phyloP scores from a whole-genome alignment of 257 asterid species.

The Verbascum thapsus region DNA sequence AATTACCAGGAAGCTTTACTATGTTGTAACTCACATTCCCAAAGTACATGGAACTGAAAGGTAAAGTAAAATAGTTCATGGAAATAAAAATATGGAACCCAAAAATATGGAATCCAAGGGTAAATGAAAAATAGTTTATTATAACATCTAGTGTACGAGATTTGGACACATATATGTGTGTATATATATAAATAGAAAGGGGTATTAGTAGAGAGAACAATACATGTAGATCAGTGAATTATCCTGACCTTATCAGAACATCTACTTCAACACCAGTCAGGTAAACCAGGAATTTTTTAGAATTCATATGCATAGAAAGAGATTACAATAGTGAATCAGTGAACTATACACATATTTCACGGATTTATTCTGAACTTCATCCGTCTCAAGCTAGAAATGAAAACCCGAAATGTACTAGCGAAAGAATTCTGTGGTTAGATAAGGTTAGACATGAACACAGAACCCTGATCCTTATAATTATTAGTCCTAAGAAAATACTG shows the following conservation, averaged over 20 bases:
- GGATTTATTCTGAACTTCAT: constrained; percentile 13
- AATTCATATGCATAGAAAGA: constrained; percentile 5
- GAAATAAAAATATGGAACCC: no score
- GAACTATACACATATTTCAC: constrained; percentile 2
- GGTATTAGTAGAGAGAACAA: no score
- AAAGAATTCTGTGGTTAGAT: constrained; percentile 26
- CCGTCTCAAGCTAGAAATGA: constrained; percentile 20
- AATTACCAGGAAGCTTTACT: constrained; percentile 20
- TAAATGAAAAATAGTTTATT: constrained; percentile 4
- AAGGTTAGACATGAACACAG: constrained; percentile 22
- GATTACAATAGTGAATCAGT: neutral
- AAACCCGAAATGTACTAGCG: constrained; percentile 11
- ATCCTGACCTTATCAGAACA: neutral
- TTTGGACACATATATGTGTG: no score
- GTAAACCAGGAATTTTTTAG: neutral
- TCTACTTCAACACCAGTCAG: neutral
- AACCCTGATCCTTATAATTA: constrained; percentile 1
- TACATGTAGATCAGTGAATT: no score
- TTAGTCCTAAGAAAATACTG: neutral
- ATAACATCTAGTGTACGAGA: neutral
- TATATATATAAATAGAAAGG: no score
- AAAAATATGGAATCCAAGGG: no score
- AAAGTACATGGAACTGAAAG: neutral
- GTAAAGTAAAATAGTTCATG: neutral
- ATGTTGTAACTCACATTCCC: neutral